Conservation (phyloP, 2,329 filamentous ascomycete genomes). For the Beauveria sp. region DNA sequence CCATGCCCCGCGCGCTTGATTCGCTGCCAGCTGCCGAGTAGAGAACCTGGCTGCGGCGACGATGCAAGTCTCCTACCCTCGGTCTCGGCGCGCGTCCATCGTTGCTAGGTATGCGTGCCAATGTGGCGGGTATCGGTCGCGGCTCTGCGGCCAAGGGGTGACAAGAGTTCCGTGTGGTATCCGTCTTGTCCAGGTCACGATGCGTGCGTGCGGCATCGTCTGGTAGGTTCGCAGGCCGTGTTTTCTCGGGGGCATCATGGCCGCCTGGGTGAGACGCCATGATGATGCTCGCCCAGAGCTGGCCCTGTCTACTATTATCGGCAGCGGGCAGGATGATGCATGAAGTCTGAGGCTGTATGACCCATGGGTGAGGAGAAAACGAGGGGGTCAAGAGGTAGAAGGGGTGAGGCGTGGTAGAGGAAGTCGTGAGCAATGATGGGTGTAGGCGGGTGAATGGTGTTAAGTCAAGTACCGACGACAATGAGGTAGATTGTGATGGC, state of each 20-base stretch:
- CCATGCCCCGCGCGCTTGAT: neutral
- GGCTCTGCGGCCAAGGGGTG: neutral
- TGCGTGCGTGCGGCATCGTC: neutral
- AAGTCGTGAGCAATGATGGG: neutral
- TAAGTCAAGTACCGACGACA: too few relatives aligned
- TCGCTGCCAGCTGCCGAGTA: neutral
- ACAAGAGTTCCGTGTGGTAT: neutral
- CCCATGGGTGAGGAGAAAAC: neutral
- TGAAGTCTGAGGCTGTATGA: neutral
- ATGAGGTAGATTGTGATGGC: too few relatives aligned
- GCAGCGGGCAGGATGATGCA: constrained; percentile 1
- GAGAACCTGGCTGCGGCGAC: neutral
- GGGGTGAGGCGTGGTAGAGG: neutral
- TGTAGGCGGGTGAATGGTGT: too few relatives aligned
- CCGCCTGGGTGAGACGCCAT: neutral
- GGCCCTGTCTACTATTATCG: neutral
- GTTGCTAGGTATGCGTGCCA: neutral
- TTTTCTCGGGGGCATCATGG: neutral
- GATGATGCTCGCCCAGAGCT: neutral
- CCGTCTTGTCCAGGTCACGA: neutral
- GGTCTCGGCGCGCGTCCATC: neutral
- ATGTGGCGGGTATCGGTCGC: neutral
- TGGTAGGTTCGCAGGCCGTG: neutral
- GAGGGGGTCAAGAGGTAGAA: neutral
- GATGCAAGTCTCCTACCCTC: neutral